Evolutionary conservation across 228 moss, liverwort and hornwort genomes (phyloP).

Genomic region (Sphagnum magellanicum): DNA sequence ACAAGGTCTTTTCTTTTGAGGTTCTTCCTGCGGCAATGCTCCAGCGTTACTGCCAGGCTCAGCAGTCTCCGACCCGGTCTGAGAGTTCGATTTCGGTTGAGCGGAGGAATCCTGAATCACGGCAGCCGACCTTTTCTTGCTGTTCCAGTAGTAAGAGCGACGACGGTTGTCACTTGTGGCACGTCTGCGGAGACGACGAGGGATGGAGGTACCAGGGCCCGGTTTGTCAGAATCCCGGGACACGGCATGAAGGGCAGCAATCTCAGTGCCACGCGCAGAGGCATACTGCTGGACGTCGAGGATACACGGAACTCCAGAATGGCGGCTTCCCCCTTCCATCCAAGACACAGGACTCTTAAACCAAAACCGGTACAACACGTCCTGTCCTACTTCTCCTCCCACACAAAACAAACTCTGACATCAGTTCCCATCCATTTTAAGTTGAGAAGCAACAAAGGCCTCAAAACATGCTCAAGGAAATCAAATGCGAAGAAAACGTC

Average conservation of each 20-base stretch:
- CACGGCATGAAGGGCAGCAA: conserved; percentile 45
- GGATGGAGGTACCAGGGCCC: conserved; percentile 14
- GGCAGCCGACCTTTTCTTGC: conserved; percentile 21
- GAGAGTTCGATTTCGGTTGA: conserved; percentile 1
- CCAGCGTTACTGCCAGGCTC: neutral
- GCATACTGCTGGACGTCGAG: conserved; percentile 76
- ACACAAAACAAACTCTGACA: no score
- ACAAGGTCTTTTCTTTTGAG: conserved; percentile 25
- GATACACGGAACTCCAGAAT: conserved; percentile 64
- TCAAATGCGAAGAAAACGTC: no score
- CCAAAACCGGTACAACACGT: no score
- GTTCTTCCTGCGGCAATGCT: conserved; percentile 6
- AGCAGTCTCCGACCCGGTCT: neutral
- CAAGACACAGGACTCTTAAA: neutral
- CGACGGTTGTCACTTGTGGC: conserved; percentile 90
- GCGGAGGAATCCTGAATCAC: neutral
- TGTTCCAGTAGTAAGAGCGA: conserved; percentile 39
- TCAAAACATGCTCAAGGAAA: no score
- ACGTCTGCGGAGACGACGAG: conserved; percentile 78
- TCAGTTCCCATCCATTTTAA: no score
- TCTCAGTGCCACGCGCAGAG: conserved; percentile 58
- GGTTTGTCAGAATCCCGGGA: conserved; percentile 25
- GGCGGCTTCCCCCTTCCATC: conserved; percentile 36
- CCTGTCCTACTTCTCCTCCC: no score
- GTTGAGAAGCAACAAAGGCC: no score